phyloP scores from a whole-genome alignment of 2,329 filamentous ascomycete genomes.

The Colletotrichum phormii region DNA sequence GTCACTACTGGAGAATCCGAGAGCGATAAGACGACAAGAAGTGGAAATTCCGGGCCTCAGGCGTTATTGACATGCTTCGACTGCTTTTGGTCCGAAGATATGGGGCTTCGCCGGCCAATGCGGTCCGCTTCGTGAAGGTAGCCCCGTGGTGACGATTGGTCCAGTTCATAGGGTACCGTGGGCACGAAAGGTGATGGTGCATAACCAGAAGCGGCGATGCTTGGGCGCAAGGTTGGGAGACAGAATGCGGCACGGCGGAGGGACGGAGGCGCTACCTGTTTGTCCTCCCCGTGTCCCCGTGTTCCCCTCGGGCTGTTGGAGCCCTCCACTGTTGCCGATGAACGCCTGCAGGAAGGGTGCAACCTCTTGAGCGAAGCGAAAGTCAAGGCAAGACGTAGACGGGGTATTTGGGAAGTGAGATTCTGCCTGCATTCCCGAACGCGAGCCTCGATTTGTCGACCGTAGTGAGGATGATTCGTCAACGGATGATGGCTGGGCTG shows the following conservation, averaged over 20 bases:
- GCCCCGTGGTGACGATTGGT: not conserved
- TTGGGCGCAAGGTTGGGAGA: not conserved
- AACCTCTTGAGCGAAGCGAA: not conserved
- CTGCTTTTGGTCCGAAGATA: not conserved
- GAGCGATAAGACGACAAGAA: slow-evolving; percentile 22
- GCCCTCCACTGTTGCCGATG: slow-evolving; percentile 4
- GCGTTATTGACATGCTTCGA: not conserved
- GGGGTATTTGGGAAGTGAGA: not conserved
- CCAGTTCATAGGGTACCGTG: no score
- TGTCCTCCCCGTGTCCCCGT: not conserved
- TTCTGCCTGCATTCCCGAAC: not conserved
- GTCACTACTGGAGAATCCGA: not conserved
- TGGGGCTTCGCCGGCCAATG: not conserved
- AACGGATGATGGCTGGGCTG: not conserved
- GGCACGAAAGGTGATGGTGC: not conserved
- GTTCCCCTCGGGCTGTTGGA: not conserved
- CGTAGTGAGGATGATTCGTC: not conserved
- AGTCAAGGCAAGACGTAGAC: not conserved
- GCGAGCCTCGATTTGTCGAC: not conserved
- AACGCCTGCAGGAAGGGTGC: slow-evolving; percentile 32
- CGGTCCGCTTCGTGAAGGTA: slow-evolving; percentile 4
- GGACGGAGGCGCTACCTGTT: not conserved
- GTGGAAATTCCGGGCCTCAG: not conserved
- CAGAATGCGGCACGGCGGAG: slow-evolving; percentile 7
- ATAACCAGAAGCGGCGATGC: not conserved